Evolutionary conservation across 768 basidiomycete species (phyloP).

Genomic region (Hygrocybe coccinea): DNA sequence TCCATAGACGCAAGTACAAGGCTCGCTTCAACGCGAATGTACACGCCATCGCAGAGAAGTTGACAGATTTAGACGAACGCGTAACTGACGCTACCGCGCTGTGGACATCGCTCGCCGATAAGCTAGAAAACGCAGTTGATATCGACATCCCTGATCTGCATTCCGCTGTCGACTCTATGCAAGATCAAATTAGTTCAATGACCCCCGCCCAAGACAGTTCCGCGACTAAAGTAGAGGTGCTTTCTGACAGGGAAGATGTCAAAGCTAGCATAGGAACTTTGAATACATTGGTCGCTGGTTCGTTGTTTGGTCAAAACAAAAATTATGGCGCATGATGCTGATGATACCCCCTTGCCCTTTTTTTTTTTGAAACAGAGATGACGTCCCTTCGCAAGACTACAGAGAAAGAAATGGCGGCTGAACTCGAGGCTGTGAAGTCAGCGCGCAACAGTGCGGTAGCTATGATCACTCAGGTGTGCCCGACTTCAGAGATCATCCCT

Average conservation of each 20-base stretch:
- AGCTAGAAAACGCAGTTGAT: constrained; percentile 29
- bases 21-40: constrained; percentile 39
- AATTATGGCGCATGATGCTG: background rate
- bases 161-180: constrained; percentile 36
- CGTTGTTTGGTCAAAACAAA: constrained; percentile 11
- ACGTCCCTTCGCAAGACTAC: constrained; percentile 38
- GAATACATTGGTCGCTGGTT: constrained; percentile 41
- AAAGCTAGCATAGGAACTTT: constrained; percentile 34
- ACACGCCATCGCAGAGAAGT: constrained; percentile 29
- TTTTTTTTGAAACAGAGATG: constrained; percentile 41
- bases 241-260: constrained; percentile 22
- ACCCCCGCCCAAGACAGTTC: background rate
- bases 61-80: constrained; percentile 10
- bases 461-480: constrained; percentile 34
- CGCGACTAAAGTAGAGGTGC: background rate
- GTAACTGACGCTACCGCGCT: constrained; percentile 36
- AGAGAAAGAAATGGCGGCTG: constrained; percentile 42
- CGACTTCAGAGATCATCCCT: constrained; percentile 11
- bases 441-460: constrained; percentile 38
- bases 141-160: constrained; percentile 27
- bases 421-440: constrained; percentile 40
- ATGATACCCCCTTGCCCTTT: no score
- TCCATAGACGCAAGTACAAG: constrained; percentile 38
- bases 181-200: constrained; percentile 24
- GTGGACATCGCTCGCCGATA: constrained; percentile 32